Evolutionary conservation across 192 early-diverging fungal genomes (phyloP).

Genomic region (Umbelopsis vinacea): DNA sequence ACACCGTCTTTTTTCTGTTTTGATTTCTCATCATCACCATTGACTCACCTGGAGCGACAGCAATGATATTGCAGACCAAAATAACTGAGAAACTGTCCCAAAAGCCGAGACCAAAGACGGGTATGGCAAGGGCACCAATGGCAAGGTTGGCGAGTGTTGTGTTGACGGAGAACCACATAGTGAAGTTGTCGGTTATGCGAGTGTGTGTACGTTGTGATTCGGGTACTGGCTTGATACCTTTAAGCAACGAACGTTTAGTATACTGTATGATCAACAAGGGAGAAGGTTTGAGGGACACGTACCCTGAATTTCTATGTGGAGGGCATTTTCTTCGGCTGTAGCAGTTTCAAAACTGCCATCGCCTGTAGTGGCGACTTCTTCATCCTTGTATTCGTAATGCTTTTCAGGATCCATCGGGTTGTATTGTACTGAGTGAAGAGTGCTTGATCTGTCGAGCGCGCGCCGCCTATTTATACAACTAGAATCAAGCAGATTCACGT

Average conservation of each 20-base stretch:
- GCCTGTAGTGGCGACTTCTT: background rate
- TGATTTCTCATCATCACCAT: background rate
- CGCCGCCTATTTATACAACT: background rate
- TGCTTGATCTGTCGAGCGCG: background rate
- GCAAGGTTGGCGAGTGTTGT: background rate
- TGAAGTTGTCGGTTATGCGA: background rate
- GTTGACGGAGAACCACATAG: constrained; percentile 16
- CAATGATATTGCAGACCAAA: background rate
- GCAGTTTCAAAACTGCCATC: background rate
- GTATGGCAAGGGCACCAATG: constrained; percentile 3
- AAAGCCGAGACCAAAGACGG: constrained; percentile 2
- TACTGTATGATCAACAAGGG: background rate
- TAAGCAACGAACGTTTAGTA: background rate
- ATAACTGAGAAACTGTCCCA: constrained; percentile 9
- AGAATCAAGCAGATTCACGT: background rate
- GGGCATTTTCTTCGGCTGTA: background rate
- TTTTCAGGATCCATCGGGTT: background rate
- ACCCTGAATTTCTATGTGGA: constrained; percentile 15
- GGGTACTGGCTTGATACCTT: constrained; percentile 7
- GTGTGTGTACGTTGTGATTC: constrained; percentile 5
- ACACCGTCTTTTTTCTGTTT: too few species aligned
- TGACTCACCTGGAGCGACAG: constrained; percentile 6
- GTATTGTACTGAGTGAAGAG: background rate
- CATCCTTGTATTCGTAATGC: background rate
- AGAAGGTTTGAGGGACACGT: background rate